Base-by-base conservation (phyloP, 352 stramenopile genomes). In the Globisporangium nodosum region DNA sequence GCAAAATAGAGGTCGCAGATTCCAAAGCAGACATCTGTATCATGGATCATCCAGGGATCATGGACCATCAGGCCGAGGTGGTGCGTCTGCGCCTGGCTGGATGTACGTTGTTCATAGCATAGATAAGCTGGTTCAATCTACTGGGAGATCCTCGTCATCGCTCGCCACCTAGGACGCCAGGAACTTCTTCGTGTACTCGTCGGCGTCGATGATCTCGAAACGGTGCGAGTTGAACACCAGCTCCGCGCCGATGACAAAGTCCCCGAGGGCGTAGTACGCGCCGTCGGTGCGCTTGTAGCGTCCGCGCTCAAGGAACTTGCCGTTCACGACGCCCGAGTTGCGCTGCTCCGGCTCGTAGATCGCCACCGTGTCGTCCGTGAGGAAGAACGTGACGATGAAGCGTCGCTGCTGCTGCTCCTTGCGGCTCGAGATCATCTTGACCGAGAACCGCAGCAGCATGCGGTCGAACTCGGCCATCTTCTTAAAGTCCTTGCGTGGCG, bases 111-210 rank as follows among this genome's bases (percentile, higher is more conserved):
- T 27, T 27, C 24, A 27, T 27, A 27, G 15, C 40, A 46, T 46
- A 46, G 40, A 20, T n/a, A 21, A 20, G 11, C 40, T 46, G 15
- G 15, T 9, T 16, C 42, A 48, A 40, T 48, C 42, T 9, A 21
- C 42, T 37, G 33, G 33, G 33, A 37, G 1, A 11, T 37, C 8
- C 33, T 37, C 33, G 33, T 1, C 33, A 37, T 6, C 20, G 20
- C 16, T 49, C 16, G 60, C 27, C 13, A 15, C 27, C 51, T 65
- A 89, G 5, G 78, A 70, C 15, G 76, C 80, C 47, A 93, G 65
- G 59, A 88, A 93, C 58, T 91, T 89, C 56, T 81, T 84, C 15
- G 79, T 93, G 73, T 91, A 93, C 63, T 91, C 81, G 68, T 93
- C 83, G 30, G 76, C 76, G 31, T 93, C 83, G 35, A 85, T 62